These are phyloP conservation scores for Flaveria robusta DNA, from an alignment of 129 eudicot genomes.

Conservation along the genomic window DNA sequence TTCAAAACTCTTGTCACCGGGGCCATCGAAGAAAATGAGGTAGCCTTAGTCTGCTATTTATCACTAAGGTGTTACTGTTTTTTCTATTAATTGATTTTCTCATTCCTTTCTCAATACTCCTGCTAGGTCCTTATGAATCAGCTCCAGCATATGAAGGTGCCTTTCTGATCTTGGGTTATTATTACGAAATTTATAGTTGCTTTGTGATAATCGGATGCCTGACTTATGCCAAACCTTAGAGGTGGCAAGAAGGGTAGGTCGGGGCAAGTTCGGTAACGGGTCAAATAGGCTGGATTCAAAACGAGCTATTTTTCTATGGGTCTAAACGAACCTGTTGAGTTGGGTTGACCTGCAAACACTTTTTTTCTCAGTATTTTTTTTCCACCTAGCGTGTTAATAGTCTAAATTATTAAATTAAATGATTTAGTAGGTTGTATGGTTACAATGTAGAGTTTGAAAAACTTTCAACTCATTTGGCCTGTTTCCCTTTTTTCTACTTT, in stretches of 20 bases:
- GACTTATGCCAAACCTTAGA: neutral
- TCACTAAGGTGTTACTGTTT: neutral
- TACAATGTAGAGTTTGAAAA: neutral
- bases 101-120: neutral
- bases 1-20: conserved; percentile 76
- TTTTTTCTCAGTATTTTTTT: neutral
- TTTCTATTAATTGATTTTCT: neutral
- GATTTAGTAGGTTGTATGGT: neutral
- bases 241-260: neutral
- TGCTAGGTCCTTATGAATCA: conserved; percentile 62
- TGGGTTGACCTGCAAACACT: neutral
- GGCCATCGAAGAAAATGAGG: conserved; percentile 82
- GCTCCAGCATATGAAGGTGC: conserved; percentile 81
- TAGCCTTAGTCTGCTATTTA: conserved; percentile 22
- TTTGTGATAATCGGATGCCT: conserved; percentile 3
- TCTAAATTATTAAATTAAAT: neutral
- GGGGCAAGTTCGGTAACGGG: conserved; percentile 8
- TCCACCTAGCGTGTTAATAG: neutral
- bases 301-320: neutral
- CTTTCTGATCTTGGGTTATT: conserved; percentile 15
- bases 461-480: neutral
- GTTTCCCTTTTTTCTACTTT: neutral
- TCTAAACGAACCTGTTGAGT: neutral
- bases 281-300: neutral
- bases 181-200: neutral